Evolutionary conservation across 2,329 filamentous ascomycete genomes (phyloP).

Genomic region (Ambrosiella xylebori): DNA sequence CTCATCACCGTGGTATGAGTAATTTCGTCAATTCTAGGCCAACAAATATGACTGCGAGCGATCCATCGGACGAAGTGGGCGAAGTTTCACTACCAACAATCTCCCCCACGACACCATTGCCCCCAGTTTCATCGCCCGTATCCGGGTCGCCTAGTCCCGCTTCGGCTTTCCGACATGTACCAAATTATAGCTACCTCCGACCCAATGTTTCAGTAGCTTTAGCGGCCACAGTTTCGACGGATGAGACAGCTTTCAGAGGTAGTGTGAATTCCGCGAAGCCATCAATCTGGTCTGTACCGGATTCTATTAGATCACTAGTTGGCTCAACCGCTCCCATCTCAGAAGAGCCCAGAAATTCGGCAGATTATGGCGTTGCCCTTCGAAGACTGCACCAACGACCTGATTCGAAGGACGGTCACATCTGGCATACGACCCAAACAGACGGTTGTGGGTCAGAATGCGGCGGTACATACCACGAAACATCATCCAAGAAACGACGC

Average conservation of each 20-base stretch:
- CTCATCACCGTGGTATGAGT: background rate
- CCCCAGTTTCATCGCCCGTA: background rate
- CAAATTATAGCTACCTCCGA: constrained; percentile 3
- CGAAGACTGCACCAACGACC: too few species aligned
- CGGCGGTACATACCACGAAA: background rate
- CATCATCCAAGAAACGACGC: background rate
- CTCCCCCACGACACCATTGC: background rate
- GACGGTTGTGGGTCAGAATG: background rate
- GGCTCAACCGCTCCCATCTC: constrained; percentile 10
- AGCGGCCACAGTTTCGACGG: background rate
- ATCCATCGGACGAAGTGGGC: background rate
- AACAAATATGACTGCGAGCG: background rate
- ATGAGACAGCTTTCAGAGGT: constrained; percentile 7
- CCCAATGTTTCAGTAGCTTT: background rate
- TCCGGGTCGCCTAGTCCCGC: background rate
- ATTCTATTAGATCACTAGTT: constrained; percentile 7
- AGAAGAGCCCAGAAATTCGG: background rate
- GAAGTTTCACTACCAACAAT: background rate
- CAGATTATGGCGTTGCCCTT: background rate
- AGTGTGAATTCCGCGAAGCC: constrained; percentile 12
- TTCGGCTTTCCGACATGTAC: constrained; percentile 2
- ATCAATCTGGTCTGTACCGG: constrained; percentile 9
- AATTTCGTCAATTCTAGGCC: background rate
- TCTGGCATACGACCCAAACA: background rate
- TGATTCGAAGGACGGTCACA: background rate